A percentile compares a stretch with the other conserved stretches of the same genome.
phyloP scores from a whole-genome alignment of 306 rosid species.

The Cicer arietinum region DNA sequence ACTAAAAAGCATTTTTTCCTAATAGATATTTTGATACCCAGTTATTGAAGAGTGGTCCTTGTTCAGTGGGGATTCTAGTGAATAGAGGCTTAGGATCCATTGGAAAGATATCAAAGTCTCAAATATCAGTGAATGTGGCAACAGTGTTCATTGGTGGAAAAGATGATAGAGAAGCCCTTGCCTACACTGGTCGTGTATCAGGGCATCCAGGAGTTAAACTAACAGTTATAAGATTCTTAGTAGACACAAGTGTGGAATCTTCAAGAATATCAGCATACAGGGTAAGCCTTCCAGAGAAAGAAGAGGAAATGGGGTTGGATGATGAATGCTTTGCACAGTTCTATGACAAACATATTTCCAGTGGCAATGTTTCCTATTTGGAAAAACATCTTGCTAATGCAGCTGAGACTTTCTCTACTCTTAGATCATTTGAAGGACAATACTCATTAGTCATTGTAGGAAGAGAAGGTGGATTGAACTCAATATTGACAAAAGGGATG shows the following conservation, averaged over 20 bases:
- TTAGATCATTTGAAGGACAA: slow-evolving; percentile 77
- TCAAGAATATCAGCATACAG: slow-evolving; percentile 57
- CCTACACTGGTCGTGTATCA: slow-evolving; percentile 71
- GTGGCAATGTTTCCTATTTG: slow-evolving; percentile 60
- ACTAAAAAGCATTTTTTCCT: slow-evolving; percentile 28
- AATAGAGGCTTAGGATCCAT: slow-evolving; percentile 88
- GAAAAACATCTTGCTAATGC: slow-evolving; percentile 87
- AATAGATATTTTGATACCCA: slow-evolving; percentile 51
- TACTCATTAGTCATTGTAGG: slow-evolving; percentile 84
- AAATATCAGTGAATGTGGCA: slow-evolving; percentile 59
- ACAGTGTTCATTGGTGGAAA: slow-evolving; percentile 87
- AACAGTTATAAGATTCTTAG: slow-evolving; percentile 76
- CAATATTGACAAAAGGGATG: slow-evolving; percentile 81
- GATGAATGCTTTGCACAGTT: slow-evolving; percentile 86
- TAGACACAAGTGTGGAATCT: slow-evolving; percentile 59
- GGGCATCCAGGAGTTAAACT: slow-evolving; percentile 77
- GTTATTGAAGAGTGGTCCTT: slow-evolving; percentile 77
- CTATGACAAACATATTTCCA: slow-evolving; percentile 66
- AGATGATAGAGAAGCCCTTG: slow-evolving; percentile 89
- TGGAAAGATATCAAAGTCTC: slow-evolving; percentile 56
- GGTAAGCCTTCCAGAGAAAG: slow-evolving; percentile 59
- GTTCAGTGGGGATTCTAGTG: slow-evolving; percentile 90
- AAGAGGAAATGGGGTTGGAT: slow-evolving; percentile 70
- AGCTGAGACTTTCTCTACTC: slow-evolving; percentile 71
- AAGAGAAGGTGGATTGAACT: slow-evolving; percentile 75